Evolutionary conservation across 2,329 filamentous ascomycete species (phyloP).

Genomic region (Aureobasidium musti): DNA sequence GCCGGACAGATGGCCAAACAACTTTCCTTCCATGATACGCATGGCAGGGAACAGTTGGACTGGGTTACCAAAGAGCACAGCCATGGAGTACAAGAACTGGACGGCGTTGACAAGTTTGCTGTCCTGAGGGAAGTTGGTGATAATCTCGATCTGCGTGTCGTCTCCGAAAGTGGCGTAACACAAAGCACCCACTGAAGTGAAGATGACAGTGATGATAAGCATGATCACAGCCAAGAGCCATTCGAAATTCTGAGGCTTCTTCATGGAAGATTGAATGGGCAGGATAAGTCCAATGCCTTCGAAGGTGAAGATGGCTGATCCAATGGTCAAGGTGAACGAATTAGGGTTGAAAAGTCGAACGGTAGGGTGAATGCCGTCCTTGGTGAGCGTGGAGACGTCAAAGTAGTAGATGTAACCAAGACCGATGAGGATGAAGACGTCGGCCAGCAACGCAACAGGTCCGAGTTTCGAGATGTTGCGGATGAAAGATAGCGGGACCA

Average conservation of each 20-base stretch:
- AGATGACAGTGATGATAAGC: slow-evolving; percentile 71
- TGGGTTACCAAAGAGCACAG: slow-evolving; percentile 71
- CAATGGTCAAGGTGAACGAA: slow-evolving; percentile 69
- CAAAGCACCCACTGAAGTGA: slow-evolving; percentile 69
- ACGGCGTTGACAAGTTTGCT: slow-evolving; percentile 73
- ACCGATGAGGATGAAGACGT: slow-evolving; percentile 70
- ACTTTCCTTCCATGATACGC: slow-evolving; percentile 67
- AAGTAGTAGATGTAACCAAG: slow-evolving; percentile 73
- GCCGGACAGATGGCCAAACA: slow-evolving; percentile 68
- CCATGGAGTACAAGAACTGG: slow-evolving; percentile 72
- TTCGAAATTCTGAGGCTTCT: slow-evolving; percentile 66
- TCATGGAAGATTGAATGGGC: slow-evolving; percentile 76
- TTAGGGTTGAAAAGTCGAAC: slow-evolving; percentile 70
- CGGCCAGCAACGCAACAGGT: slow-evolving; percentile 67
- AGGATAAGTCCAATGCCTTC: slow-evolving; percentile 76
- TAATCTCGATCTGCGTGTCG: slow-evolving; percentile 70
- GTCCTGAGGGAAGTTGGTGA: slow-evolving; percentile 72
- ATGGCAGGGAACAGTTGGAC: slow-evolving; percentile 75
- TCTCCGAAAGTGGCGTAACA: slow-evolving; percentile 74
- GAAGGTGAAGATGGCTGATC: slow-evolving; percentile 75
- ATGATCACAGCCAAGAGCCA: slow-evolving; percentile 68
- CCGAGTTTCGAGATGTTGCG: slow-evolving; percentile 75
- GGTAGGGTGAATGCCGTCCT: slow-evolving; percentile 59
- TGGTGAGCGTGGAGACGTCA: slow-evolving; percentile 61
- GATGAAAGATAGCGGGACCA: slow-evolving; percentile 69